Base-by-base conservation (phyloP, 2,329 filamentous ascomycete genomes). In the Chaetothyriales sp. region DNA sequence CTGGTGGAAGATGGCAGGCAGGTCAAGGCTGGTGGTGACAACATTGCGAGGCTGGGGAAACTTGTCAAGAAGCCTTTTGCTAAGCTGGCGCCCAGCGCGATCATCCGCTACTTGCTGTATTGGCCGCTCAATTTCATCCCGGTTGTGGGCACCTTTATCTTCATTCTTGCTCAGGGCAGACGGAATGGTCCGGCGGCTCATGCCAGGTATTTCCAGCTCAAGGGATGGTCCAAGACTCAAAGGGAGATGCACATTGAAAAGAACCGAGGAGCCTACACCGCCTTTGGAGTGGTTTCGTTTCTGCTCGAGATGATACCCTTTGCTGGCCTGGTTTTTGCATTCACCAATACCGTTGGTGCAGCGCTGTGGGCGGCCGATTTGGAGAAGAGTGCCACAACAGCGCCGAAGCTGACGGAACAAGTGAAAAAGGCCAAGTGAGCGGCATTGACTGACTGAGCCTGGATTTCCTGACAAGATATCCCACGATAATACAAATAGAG, bases 311-410 rank as follows among this genome's bases (percentile, higher is more conserved):
- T 95, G 73, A 70, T 95, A 1, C 90, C 90, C 0, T 71, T 95
- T 55, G 80, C 77, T 5, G 89, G 86, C 5, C 84, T 95, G 50
- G 76, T 90, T 55, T 94, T 95, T 63, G 77, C 85, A 0, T 95
- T 94, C 66, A 95, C 89, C 15, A 95, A 95, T 66, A 85, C 86
- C 1, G 88, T 94, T 53, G 90, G 89, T 6, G 90, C 89, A 50
- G 90, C 90, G 6, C 71, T 97, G n/a, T 95, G 89, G 89, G 89
- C 90, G 43, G 86, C 87, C 18, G 89, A 94, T 66, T 78, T 94
- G 53, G 88, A 94, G 66, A 70, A 67, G 51, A 61, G 55, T 57
- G 58, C 59, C 37, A 59, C 52, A 2, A 66, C 64, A 22, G 60
- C 64, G 28, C 58, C 65, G 25, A 56, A 53, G 7, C 54, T 66